phyloP scores from a whole-genome alignment of 2,329 filamentous ascomycete species.

The Penicillium sp. region DNA sequence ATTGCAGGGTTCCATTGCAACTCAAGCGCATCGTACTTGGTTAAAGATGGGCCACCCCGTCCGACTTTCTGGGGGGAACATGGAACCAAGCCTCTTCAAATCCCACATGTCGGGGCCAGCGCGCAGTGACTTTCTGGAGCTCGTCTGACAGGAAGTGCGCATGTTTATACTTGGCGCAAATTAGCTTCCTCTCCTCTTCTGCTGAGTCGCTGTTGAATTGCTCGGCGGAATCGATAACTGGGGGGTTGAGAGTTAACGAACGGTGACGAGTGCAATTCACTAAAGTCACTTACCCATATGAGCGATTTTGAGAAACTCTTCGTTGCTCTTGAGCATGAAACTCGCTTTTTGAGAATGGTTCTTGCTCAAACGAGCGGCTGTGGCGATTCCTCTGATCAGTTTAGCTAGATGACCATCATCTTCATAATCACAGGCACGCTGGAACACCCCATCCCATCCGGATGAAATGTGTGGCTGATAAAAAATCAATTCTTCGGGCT shows the following conservation, averaged over 20 bases:
- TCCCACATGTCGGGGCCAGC: slow-evolving; percentile 20
- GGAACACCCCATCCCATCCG: slow-evolving; percentile 12
- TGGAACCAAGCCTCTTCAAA: slow-evolving; percentile 20
- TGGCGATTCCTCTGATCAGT: slow-evolving; percentile 17
- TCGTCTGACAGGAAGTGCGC: slow-evolving; percentile 12
- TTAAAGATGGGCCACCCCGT: background rate
- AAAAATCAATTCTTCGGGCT: slow-evolving; percentile 4
- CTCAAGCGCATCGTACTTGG: background rate
- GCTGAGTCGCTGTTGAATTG: slow-evolving; percentile 14
- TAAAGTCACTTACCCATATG: slow-evolving; percentile 16
- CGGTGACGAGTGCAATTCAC: no score
- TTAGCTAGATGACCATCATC: slow-evolving; percentile 20
- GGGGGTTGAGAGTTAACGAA: background rate
- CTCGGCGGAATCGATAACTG: slow-evolving; percentile 17
- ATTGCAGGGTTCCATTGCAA: background rate
- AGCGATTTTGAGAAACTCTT: slow-evolving; percentile 14
- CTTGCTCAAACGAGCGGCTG: slow-evolving; percentile 4
- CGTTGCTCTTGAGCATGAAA: slow-evolving; percentile 6
- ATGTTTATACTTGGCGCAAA: slow-evolving; percentile 13
- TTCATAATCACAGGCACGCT: slow-evolving; percentile 16
- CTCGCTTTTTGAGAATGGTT: background rate
- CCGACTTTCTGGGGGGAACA: slow-evolving; percentile 13
- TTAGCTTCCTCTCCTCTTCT: slow-evolving; percentile 12
- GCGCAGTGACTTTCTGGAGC: slow-evolving; percentile 18
- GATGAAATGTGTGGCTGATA: slow-evolving; percentile 12